phyloP scores from a whole-genome alignment of 2,329 filamentous ascomycete species.

The Fusarium sp. region DNA sequence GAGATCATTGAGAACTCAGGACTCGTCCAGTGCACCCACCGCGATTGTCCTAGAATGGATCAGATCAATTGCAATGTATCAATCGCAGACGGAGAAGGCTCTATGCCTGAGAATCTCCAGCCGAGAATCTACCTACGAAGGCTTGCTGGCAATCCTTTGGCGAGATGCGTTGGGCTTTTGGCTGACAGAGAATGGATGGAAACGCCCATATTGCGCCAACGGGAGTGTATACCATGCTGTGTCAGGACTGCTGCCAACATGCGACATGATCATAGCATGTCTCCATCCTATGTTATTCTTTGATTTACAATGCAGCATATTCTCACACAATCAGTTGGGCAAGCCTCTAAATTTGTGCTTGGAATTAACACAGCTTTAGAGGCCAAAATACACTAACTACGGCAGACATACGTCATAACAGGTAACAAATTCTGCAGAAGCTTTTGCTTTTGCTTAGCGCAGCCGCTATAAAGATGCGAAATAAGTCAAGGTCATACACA shows the following conservation, averaged over 20 bases:
- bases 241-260: rapidly evolving
- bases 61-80: rapidly evolving
- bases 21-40: rapidly evolving
- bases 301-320: not conserved
- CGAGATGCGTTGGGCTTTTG: rapidly evolving
- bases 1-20: not conserved
- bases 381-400: not conserved
- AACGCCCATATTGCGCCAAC: rapidly evolving
- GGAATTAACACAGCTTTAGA: not conserved
- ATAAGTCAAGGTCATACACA: too few relatives aligned
- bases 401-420: rapidly evolving
- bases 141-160: not conserved
- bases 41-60: rapidly evolving
- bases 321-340: rapidly evolving
- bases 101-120: rapidly evolving
- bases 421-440: not conserved
- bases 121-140: rapidly evolving
- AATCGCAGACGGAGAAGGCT: rapidly evolving
- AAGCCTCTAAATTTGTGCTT: rapidly evolving
- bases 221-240: not conserved
- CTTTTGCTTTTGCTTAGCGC: too few relatives aligned
- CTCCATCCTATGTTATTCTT: not conserved
- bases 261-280: rapidly evolving
- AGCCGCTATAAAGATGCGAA: too few relatives aligned
- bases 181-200: rapidly evolving